Percentiles rank a stretch among this genome's conserved stretches.
phyloP scores from a whole-genome alignment of 176 grass and related monocot genomes.

The Oryza glaberrima region DNA sequence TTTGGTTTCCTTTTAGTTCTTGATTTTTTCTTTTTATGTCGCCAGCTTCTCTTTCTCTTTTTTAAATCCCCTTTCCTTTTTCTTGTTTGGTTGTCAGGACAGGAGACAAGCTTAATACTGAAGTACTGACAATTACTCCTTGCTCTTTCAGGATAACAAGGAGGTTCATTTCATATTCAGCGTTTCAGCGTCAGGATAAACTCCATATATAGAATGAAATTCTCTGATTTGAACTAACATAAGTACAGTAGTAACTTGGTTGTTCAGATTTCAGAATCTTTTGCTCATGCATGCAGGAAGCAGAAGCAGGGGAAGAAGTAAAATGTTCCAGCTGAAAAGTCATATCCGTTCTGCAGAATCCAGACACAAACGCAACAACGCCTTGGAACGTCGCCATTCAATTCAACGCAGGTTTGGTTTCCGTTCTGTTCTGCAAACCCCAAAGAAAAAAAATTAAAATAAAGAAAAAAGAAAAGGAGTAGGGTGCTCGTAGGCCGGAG shows the following conservation, averaged over 20 bases:
- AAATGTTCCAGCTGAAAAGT: conserved; percentile 1
- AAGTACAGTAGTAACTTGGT: not conserved
- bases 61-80: not conserved
- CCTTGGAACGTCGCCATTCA: not conserved
- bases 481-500: not conserved
- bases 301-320: not conserved
- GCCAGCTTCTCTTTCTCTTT: conserved; percentile 15
- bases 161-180: not conserved
- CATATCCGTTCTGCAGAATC: not conserved
- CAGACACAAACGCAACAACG: not conserved
- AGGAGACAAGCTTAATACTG: not conserved
- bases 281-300: not conserved
- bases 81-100: not conserved
- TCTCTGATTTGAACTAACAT: not conserved
- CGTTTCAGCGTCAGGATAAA: not conserved
- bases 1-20: not conserved
- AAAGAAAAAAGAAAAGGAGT: not conserved
- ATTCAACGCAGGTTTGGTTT: conserved; percentile 1
- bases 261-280: not conserved
- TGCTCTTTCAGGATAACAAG: not conserved
- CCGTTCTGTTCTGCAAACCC: not conserved
- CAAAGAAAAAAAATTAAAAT: not conserved
- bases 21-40: not conserved
- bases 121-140: too few relatives aligned
- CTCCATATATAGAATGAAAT: not conserved